Conservation (phyloP, 2,329 filamentous ascomycete genomes). For the Aspergillus alliaceus region DNA sequence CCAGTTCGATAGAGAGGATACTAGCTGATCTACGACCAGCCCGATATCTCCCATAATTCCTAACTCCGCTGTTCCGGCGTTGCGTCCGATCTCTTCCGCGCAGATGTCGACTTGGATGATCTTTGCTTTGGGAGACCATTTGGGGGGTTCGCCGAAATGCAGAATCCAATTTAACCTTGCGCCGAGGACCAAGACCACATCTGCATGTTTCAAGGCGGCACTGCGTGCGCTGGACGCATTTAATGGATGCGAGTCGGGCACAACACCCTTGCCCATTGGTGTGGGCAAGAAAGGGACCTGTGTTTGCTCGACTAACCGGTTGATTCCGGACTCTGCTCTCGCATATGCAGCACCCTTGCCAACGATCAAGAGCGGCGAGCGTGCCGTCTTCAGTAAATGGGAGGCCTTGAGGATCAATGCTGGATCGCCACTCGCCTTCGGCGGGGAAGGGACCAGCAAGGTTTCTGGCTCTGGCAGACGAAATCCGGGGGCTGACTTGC, state of each 20-base stretch:
- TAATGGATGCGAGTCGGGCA: slow-evolving; percentile 54
- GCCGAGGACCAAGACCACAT: slow-evolving; percentile 56
- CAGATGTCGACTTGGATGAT: slow-evolving; percentile 59
- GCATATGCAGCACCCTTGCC: slow-evolving; percentile 59
- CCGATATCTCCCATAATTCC: slow-evolving; percentile 55
- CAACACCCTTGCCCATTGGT: slow-evolving; percentile 60
- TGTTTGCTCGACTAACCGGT: slow-evolving; percentile 47
- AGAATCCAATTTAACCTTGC: slow-evolving; percentile 61
- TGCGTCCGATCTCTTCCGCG: slow-evolving; percentile 56
- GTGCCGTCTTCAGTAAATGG: slow-evolving; percentile 48
- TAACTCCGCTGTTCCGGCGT: slow-evolving; percentile 49
- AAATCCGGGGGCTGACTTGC: slow-evolving; percentile 22
- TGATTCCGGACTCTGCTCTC: slow-evolving; percentile 48
- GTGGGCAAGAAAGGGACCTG: slow-evolving; percentile 58
- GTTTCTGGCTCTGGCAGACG: slow-evolving; percentile 26
- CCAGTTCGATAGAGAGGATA: slow-evolving; percentile 45
- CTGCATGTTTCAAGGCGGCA: slow-evolving; percentile 53
- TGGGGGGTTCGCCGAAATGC: slow-evolving; percentile 56
- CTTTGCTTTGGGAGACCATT: slow-evolving; percentile 52
- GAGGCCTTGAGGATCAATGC: slow-evolving; percentile 43
- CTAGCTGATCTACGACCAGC: slow-evolving; percentile 50
- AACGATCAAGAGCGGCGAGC: slow-evolving; percentile 54
- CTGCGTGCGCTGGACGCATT: slow-evolving; percentile 57
- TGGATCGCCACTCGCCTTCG: slow-evolving; percentile 48
- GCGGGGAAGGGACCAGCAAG: slow-evolving; percentile 37